phyloP scores from a whole-genome alignment of 208 protist genomes.

The Crithidia thermophila region DNA sequence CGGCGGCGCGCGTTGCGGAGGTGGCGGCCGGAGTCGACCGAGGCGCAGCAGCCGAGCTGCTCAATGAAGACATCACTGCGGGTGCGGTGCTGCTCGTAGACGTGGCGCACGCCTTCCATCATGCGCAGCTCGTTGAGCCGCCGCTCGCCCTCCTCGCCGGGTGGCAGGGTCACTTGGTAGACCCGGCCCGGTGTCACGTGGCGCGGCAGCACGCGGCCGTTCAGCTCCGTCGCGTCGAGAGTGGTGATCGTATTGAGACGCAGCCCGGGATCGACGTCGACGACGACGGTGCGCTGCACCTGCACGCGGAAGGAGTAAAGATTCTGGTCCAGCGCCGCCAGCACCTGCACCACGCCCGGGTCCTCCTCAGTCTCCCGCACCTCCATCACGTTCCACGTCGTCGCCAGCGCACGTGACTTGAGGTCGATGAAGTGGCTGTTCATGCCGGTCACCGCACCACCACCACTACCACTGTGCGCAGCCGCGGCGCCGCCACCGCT shows the following conservation, averaged over 20 bases:
- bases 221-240: constrained; percentile 33
- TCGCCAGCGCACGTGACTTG: constrained; percentile 70
- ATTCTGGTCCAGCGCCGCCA: constrained; percentile 64
- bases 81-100: constrained; percentile 81
- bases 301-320: constrained; percentile 71
- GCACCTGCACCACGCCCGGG: constrained; percentile 55
- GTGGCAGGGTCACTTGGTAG: constrained; percentile 58
- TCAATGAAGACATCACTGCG: constrained; percentile 61
- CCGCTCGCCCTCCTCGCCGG: constrained; percentile 62
- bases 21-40: constrained; percentile 57
- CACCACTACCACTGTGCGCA: not conserved
- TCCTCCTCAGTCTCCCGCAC: constrained; percentile 66
- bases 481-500: not conserved
- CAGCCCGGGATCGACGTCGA: constrained; percentile 52
- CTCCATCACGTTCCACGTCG: constrained; percentile 83
- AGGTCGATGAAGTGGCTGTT: constrained; percentile 84
- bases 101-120: constrained; percentile 62
- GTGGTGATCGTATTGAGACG: constrained; percentile 9
- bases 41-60: constrained; percentile 67
- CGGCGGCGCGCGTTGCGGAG: constrained; percentile 47
- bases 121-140: constrained; percentile 67
- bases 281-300: constrained; percentile 67
- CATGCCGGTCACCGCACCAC: constrained; percentile 13
- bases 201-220: constrained; percentile 67
- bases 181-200: constrained; percentile 37